Conservation (phyloP, 2,329 filamentous ascomycete genomes). For the Pestalotiopsis sp. region DNA sequence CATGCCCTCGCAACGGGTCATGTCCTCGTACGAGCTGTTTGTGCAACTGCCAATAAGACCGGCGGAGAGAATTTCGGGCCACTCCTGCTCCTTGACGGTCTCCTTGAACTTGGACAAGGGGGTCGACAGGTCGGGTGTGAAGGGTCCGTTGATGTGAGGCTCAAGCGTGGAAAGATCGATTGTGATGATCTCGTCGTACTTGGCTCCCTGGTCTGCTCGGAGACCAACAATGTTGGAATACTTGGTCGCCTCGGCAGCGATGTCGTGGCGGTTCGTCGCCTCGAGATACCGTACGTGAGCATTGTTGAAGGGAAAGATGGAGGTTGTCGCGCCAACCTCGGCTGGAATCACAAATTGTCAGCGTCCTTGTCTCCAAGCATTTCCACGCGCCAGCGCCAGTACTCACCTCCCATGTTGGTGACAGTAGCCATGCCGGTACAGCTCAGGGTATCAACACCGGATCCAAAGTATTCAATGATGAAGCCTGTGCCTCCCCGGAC, state of each 20-base stretch:
- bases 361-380: slow-evolving; percentile 79
- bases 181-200: slow-evolving; percentile 89
- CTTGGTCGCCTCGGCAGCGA: slow-evolving; percentile 65
- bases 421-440: slow-evolving; percentile 92
- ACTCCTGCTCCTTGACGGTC: slow-evolving; percentile 79
- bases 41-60: slow-evolving; percentile 97
- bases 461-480: slow-evolving; percentile 92
- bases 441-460: slow-evolving; percentile 86
- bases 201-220: slow-evolving; percentile 74
- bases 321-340: slow-evolving; percentile 94
- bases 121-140: slow-evolving; percentile 93
- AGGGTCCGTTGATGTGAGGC: slow-evolving; percentile 95
- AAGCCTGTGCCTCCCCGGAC: slow-evolving; percentile 93
- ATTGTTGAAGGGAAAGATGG: slow-evolving; percentile 88
- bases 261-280: slow-evolving; percentile 75
- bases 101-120: slow-evolving; percentile 89
- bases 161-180: slow-evolving; percentile 90
- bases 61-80: slow-evolving; percentile 89
- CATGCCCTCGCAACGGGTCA: slow-evolving; percentile 91
- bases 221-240: slow-evolving; percentile 61
- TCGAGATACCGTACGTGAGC: slow-evolving; percentile 84
- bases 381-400: background rate
- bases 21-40: slow-evolving; percentile 98
- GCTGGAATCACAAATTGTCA: slow-evolving; percentile 77
- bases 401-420: slow-evolving; percentile 84